Percentiles rank a stretch among this genome's conserved stretches.
Evolutionary conservation across 2,329 filamentous ascomycete species (phyloP).

Genomic region (Claviceps pazoutovae): DNA sequence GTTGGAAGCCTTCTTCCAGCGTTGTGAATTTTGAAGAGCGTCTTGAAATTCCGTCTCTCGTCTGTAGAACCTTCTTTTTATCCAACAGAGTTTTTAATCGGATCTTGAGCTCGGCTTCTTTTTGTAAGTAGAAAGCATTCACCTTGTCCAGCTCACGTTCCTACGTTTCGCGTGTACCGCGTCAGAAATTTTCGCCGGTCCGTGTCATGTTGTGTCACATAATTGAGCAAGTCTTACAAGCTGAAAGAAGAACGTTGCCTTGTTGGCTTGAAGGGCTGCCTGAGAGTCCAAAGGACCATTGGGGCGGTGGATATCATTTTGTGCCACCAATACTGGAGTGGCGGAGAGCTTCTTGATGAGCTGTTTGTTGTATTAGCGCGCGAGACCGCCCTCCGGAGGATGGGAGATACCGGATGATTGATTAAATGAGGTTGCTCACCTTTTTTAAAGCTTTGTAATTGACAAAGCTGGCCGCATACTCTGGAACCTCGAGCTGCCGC

Average conservation of each 20-base stretch:
- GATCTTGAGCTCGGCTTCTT: conserved; percentile 95
- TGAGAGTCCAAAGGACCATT: conserved; percentile 56
- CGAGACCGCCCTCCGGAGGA: not conserved
- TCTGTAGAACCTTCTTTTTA: conserved; percentile 85
- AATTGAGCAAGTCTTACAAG: conserved; percentile 45
- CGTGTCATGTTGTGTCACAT: not conserved
- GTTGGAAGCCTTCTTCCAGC: conserved; percentile 89
- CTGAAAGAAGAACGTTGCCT: conserved; percentile 97
- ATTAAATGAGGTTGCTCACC: conserved; percentile 35
- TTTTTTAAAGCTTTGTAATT: conserved; percentile 99
- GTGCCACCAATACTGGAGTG: conserved; percentile 69
- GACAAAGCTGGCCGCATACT: conserved; percentile 98
- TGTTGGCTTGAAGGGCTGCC: conserved; percentile 84
- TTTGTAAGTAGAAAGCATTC: conserved; percentile 94
- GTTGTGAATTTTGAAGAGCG: conserved; percentile 88
- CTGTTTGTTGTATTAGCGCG: conserved; percentile 32
- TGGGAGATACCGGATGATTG: not conserved
- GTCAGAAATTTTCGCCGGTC: conserved; percentile 1
- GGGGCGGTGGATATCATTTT: conserved; percentile 45
- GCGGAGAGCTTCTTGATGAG: conserved; percentile 97
- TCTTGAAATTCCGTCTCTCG: conserved; percentile 66
- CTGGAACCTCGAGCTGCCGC: conserved; percentile 94
- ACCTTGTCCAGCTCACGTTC: conserved; percentile 97
- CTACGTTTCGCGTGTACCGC: conserved; percentile 28
- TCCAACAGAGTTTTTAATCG: conserved; percentile 84